Evolutionary conservation across 1,139 yeast species (phyloP).

Genomic region (Keqinozyma sinolaborantium): DNA sequence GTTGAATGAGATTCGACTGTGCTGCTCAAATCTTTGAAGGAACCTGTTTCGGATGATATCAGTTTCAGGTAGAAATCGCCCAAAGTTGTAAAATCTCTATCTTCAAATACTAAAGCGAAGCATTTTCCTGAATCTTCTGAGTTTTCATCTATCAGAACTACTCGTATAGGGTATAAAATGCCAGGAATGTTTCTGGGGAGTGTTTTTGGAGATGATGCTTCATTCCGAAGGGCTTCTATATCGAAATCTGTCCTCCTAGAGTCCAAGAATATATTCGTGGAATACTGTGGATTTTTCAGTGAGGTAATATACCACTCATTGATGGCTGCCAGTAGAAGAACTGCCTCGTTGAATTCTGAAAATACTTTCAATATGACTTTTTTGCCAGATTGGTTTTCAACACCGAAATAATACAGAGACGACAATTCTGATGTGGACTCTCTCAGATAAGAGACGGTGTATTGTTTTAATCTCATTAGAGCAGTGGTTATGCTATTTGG

Average conservation of each 20-base stretch:
- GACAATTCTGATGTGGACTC: constrained; percentile 11
- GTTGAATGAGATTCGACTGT: neutral
- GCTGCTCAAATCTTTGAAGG: neutral
- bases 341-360: constrained; percentile 18
- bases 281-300: constrained; percentile 14
- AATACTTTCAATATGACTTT: constrained; percentile 22
- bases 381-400: constrained; percentile 10
- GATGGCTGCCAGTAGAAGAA: constrained; percentile 22
- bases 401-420: constrained; percentile 17
- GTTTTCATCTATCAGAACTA: constrained; percentile 13
- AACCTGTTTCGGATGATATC: neutral
- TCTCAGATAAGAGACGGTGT: constrained; percentile 17
- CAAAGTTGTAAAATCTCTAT: constrained; percentile 20
- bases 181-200: constrained; percentile 26
- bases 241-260: no score
- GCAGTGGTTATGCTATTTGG: constrained; percentile 9
- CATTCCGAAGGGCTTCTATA: constrained; percentile 7
- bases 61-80: constrained; percentile 6
- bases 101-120: constrained; percentile 24
- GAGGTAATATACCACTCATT: constrained; percentile 35
- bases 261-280: neutral
- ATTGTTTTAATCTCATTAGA: constrained; percentile 21
- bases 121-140: constrained; percentile 13
- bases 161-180: constrained; percentile 23
- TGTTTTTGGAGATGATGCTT: constrained; percentile 22